A percentile compares a stretch with the other conserved stretches of the same genome.
These are phyloP conservation scores for Extremus antarcticus DNA, from an alignment of 495 filamentous ascomycete species.

Conservation along the genomic window DNA sequence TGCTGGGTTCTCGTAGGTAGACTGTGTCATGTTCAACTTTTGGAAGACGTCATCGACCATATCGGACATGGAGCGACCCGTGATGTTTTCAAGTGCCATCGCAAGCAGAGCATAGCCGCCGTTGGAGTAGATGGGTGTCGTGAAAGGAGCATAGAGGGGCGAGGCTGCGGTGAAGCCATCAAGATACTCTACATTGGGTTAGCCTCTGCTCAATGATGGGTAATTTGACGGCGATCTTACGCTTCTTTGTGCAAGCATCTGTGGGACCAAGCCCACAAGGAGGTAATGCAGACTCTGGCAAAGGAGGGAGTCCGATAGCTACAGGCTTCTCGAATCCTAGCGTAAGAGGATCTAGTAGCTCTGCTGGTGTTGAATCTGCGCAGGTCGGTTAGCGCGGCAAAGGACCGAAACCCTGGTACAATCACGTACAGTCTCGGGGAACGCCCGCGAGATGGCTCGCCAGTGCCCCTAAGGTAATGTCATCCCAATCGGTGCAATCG, in stretches of 20 bases:
- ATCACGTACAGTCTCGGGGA: conserved; percentile 28
- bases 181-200: conserved; percentile 39
- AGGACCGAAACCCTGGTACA: conserved; percentile 12
- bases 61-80: conserved; percentile 34
- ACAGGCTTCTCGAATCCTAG: background rate
- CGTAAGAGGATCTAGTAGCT: background rate
- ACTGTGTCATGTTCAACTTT: conserved; percentile 15
- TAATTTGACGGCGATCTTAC: background rate
- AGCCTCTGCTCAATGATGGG: background rate
- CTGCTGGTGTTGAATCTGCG: background rate
- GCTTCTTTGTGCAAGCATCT: conserved; percentile 20
- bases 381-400: background rate
- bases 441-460: conserved; percentile 34
- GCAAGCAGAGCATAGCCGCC: conserved; percentile 43
- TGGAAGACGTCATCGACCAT: conserved; percentile 32
- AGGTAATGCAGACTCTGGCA: conserved; percentile 5
- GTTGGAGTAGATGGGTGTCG: conserved; percentile 48
- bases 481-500: conserved; percentile 33
- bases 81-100: conserved; percentile 45
- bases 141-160: conserved; percentile 39
- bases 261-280: conserved; percentile 4
- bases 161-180: conserved; percentile 36
- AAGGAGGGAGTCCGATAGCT: conserved; percentile 10
- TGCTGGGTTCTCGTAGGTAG: conserved; percentile 6
- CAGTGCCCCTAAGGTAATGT: conserved; percentile 36